Evolutionary conservation across 495 filamentous ascomycete genomes (phyloP).

Genomic region (Talaromyces liani): DNA sequence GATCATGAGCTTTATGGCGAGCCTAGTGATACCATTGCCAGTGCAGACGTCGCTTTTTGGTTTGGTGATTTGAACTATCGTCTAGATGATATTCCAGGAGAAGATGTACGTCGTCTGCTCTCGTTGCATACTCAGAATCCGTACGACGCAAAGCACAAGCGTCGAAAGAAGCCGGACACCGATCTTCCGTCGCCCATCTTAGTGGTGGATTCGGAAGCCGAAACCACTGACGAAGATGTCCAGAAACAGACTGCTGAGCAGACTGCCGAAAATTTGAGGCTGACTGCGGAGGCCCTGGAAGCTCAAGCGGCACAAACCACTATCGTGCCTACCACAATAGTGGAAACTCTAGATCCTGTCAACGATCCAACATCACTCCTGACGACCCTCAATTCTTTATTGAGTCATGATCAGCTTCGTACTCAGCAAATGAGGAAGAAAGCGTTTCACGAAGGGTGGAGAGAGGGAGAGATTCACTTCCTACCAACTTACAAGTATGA

Average conservation of each 20-base stretch:
- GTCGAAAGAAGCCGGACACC: slow-evolving; percentile 24
- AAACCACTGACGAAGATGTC: neutral
- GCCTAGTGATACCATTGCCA: slow-evolving; percentile 63
- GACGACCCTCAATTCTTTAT: slow-evolving; percentile 74
- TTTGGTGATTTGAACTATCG: slow-evolving; percentile 96
- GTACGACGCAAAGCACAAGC: slow-evolving; percentile 45
- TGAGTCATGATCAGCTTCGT: slow-evolving; percentile 84
- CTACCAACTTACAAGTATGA: slow-evolving; percentile 96
- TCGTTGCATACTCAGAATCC: slow-evolving; percentile 74
- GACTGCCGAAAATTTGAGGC: neutral
- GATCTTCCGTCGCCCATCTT: slow-evolving; percentile 17
- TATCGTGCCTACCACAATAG: neutral
- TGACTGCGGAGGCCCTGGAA: neutral
- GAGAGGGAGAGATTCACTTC: slow-evolving; percentile 81
- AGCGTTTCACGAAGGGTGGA: slow-evolving; percentile 85
- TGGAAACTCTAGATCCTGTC: slow-evolving; percentile 29
- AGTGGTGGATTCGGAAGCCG: slow-evolving; percentile 5
- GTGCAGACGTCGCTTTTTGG: slow-evolving; percentile 92
- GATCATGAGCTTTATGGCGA: slow-evolving; percentile 42
- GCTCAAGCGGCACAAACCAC: neutral
- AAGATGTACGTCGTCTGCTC: slow-evolving; percentile 81
- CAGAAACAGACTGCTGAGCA: slow-evolving; percentile 7
- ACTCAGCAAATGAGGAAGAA: slow-evolving; percentile 65
- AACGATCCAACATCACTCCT: slow-evolving; percentile 62
- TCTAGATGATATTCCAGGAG: slow-evolving; percentile 77